A percentile compares a stretch with the other conserved stretches of the same genome.
Evolutionary conservation across 163 green algal genomes (phyloP).

Genomic region (Chloromonas sp.): DNA sequence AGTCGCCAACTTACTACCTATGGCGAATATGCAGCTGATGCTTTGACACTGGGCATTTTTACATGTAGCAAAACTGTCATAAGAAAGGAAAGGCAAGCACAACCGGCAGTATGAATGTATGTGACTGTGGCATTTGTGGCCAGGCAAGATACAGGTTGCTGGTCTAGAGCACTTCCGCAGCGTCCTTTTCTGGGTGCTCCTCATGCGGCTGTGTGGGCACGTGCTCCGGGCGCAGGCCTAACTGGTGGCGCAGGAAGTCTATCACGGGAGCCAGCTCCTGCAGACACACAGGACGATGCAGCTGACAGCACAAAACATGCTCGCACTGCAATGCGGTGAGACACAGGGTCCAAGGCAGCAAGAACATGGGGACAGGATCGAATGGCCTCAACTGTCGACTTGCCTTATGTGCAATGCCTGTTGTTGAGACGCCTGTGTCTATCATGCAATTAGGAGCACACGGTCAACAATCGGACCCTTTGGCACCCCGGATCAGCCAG

Average conservation of each 20-base stretch:
- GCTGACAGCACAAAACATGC: neutral
- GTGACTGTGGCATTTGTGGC: no score
- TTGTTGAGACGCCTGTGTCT: neutral
- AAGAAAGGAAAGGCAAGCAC: no score
- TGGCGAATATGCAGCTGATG: no score
- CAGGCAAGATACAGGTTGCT: no score
- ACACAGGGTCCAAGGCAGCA: neutral
- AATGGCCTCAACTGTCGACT: neutral
- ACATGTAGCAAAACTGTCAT: no score
- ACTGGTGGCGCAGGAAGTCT: constrained; percentile 6
- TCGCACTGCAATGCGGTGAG: neutral
- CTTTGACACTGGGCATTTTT: no score
- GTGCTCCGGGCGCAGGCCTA: neutral
- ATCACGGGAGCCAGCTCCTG: constrained; percentile 12
- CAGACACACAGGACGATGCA: neutral
- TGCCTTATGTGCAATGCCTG: neutral
- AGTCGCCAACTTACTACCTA: no score
- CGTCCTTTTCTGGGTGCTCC: neutral
- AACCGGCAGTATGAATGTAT: no score
- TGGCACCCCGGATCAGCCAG: neutral
- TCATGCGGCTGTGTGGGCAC: constrained; percentile 6
- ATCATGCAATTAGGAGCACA: no score
- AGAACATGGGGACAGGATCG: neutral
- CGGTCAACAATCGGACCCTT: no score
- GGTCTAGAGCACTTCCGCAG: neutral